These are phyloP conservation scores for Didymella pinodella DNA, from an alignment of 2,329 filamentous ascomycete genomes.

Conservation along the genomic window DNA sequence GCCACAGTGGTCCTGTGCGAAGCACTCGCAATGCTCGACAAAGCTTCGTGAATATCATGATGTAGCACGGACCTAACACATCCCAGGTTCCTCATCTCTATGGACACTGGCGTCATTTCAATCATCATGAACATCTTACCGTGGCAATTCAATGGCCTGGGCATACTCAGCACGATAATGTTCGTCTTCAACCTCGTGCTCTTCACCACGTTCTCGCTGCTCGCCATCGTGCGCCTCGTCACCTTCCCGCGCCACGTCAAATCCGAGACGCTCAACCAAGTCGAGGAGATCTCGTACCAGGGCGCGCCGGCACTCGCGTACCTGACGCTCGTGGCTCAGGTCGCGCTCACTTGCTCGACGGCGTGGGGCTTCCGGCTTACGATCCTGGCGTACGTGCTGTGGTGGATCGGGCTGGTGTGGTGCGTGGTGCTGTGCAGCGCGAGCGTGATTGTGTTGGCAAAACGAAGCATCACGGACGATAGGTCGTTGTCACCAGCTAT, in stretches of 20 bases:
- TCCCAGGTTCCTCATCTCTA: conserved; percentile 47
- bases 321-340: conserved; percentile 71
- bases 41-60: neutral
- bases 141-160: conserved; percentile 65
- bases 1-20: neutral
- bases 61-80: neutral
- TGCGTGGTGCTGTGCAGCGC: conserved; percentile 26
- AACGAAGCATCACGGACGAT: conserved; percentile 22
- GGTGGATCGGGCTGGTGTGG: conserved; percentile 35
- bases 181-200: conserved; percentile 30
- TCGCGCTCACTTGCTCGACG: conserved; percentile 66
- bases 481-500: conserved; percentile 23
- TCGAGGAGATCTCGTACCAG: conserved; percentile 72
- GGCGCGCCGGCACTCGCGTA: conserved; percentile 67
- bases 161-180: conserved; percentile 26
- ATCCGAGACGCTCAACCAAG: conserved; percentile 60
- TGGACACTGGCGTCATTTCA: conserved; percentile 65
- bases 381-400: conserved; percentile 55
- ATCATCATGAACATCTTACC: conserved; percentile 65
- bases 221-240: conserved; percentile 21
- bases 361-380: conserved; percentile 68
- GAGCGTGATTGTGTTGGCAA: conserved; percentile 25
- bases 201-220: conserved; percentile 21
- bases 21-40: conserved; percentile 9
- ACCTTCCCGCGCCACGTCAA: conserved; percentile 18